These are phyloP conservation scores for Pezicula neosporulosa DNA, from an alignment of 2,329 filamentous ascomycete genomes.

Conservation along the genomic window DNA sequence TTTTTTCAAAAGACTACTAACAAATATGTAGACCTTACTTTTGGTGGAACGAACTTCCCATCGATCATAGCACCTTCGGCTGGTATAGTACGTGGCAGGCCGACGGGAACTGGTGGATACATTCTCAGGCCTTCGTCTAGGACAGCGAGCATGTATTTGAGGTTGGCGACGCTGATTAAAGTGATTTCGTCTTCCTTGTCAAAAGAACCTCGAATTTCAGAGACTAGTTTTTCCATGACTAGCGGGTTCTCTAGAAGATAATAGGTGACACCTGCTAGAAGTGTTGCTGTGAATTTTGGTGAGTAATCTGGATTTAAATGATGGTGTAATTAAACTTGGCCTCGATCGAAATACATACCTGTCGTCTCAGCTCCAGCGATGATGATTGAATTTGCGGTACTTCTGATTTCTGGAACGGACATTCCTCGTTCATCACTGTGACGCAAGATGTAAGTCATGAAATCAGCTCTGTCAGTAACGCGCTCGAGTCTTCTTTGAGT, in stretches of 20 bases:
- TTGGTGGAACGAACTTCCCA: neutral
- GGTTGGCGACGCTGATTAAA: neutral
- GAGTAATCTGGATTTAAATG: too few relatives aligned
- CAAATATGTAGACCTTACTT: too few relatives aligned
- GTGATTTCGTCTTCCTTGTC: constrained; percentile 16
- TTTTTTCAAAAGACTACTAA: too few relatives aligned
- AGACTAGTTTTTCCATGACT: constrained; percentile 32
- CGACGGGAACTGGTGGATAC: constrained; percentile 27
- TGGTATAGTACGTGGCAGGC: constrained; percentile 9
- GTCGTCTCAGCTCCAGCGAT: constrained; percentile 34
- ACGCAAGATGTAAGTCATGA: too few relatives aligned
- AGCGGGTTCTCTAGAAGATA: constrained; percentile 12
- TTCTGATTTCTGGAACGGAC: too few relatives aligned
- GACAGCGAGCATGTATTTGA: constrained; percentile 32
- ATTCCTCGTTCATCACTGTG: too few relatives aligned
- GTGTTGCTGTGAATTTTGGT: constrained; percentile 27
- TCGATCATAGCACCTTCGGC: constrained; percentile 7
- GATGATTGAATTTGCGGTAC: constrained; percentile 15
- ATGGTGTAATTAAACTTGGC: too few relatives aligned
- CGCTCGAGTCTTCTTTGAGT: too few relatives aligned
- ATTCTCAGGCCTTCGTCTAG: constrained; percentile 34
- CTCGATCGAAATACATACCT: too few relatives aligned
- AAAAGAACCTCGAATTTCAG: constrained; percentile 39
- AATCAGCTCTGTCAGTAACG: too few relatives aligned
- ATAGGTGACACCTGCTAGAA: constrained; percentile 32